phyloP scores from a whole-genome alignment of 768 basidiomycete species.

The Mycena amicta region DNA sequence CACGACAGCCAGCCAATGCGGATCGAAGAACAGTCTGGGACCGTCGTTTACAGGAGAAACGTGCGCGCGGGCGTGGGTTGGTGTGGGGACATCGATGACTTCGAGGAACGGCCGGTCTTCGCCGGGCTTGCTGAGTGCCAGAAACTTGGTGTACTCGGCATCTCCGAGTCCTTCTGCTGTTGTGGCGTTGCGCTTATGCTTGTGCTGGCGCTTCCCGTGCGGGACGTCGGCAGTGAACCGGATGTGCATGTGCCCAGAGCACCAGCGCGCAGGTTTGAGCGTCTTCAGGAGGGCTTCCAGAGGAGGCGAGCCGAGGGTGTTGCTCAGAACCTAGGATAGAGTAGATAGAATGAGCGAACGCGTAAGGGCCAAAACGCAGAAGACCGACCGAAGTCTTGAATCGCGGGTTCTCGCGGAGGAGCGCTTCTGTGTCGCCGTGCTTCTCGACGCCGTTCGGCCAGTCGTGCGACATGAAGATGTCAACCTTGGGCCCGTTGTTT shows the following conservation, averaged over 20 bases:
- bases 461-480: conserved; percentile 92
- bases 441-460: conserved; percentile 90
- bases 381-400: conserved; percentile 66
- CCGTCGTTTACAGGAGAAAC: conserved; percentile 7
- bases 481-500: conserved; percentile 57
- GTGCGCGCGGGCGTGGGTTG: conserved; percentile 13
- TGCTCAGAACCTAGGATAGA: conserved; percentile 27
- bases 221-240: conserved; percentile 74
- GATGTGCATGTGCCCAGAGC: conserved; percentile 51
- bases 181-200: too few relatives aligned
- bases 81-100: conserved; percentile 66
- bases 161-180: too few relatives aligned
- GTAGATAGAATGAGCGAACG: too few relatives aligned
- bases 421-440: conserved; percentile 65
- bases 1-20: conserved; percentile 92
- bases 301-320: conserved; percentile 68
- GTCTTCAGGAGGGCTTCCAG: conserved; percentile 56
- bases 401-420: conserved; percentile 79
- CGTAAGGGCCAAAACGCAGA: too few relatives aligned
- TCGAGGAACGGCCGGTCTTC: conserved; percentile 78
- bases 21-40: conserved; percentile 69
- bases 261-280: conserved; percentile 49
- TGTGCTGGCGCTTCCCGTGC: conserved; percentile 29
- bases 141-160: conserved; percentile 55
- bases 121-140: conserved; percentile 91